Conservation (phyloP, 75 land plant species). For the Cupressus sempervirens region DNA sequence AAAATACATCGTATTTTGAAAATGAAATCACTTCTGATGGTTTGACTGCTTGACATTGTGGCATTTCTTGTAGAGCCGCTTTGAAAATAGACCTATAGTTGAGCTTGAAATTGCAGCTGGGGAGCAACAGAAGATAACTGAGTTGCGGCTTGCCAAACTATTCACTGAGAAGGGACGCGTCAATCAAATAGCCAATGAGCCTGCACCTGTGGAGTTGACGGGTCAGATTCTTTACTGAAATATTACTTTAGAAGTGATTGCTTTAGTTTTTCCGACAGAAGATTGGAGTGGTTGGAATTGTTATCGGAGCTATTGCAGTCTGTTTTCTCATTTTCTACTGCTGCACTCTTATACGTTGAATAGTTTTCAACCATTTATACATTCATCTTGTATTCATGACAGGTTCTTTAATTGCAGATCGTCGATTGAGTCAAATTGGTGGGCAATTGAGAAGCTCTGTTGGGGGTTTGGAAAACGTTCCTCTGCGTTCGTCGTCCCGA, state of each 20-base stretch:
- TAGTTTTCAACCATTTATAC: conserved; percentile 18
- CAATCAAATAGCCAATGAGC: background rate
- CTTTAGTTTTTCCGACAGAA: background rate
- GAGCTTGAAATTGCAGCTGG: conserved; percentile 78
- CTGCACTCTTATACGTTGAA: background rate
- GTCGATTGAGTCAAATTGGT: conserved; percentile 54
- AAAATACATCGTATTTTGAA: background rate
- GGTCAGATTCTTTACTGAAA: conserved; percentile 6
- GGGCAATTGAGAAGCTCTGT: conserved; percentile 36
- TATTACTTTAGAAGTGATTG: background rate
- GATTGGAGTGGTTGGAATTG: background rate
- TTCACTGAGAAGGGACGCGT: conserved; percentile 17
- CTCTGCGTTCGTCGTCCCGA: conserved; percentile 17
- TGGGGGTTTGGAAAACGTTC: conserved; percentile 13
- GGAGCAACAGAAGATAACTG: conserved; percentile 89
- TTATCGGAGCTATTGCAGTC: background rate
- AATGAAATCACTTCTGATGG: background rate
- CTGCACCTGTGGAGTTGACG: background rate
- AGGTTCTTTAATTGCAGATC: conserved; percentile 35
- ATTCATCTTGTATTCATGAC: conserved; percentile 11
- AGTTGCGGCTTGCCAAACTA: conserved; percentile 76
- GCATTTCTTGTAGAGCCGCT: conserved; percentile 48
- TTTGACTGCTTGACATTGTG: background rate
- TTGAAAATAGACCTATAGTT: conserved; percentile 66
- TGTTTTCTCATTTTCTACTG: background rate